These are phyloP conservation scores for Kregervanrija delftensis DNA, from an alignment of 805 yeast species.

Conservation along the genomic window DNA sequence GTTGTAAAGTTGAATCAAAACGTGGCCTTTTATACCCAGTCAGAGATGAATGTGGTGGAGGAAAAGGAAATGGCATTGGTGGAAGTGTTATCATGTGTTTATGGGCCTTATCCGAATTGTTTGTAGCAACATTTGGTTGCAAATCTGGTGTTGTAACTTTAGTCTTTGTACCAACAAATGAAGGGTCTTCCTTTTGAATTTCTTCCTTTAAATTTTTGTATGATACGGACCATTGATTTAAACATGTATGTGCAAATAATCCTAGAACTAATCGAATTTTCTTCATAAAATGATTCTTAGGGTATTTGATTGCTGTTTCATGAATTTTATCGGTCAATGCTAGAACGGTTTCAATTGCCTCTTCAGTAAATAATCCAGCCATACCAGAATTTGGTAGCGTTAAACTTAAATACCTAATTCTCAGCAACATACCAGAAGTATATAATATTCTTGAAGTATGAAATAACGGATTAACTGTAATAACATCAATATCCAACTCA, in stretches of 20 bases:
- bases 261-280: slow-evolving; percentile 52
- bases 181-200: slow-evolving; percentile 1
- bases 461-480: slow-evolving; percentile 51
- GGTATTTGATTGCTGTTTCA: slow-evolving; percentile 27
- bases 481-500: slow-evolving; percentile 35
- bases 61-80: too few relatives aligned
- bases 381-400: slow-evolving; percentile 42
- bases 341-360: slow-evolving; percentile 28
- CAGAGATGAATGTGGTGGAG: too few relatives aligned
- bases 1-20: too few relatives aligned
- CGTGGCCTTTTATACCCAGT: too few relatives aligned
- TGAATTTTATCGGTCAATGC: slow-evolving; percentile 21
- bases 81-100: too few relatives aligned
- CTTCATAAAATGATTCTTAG: slow-evolving; percentile 42
- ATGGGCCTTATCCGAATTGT: too few relatives aligned
- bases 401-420: slow-evolving; percentile 49
- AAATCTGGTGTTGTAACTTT: neutral
- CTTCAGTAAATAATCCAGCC: slow-evolving; percentile 40
- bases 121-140: too few relatives aligned
- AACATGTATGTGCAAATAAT: slow-evolving; percentile 55
- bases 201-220: slow-evolving; percentile 10
- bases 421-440: slow-evolving; percentile 56
- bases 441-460: slow-evolving; percentile 53
- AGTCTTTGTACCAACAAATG: slow-evolving; percentile 2
- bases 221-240: slow-evolving; percentile 38